Conservation (phyloP, 768 basidiomycete species). For the Boletus patriciae region DNA sequence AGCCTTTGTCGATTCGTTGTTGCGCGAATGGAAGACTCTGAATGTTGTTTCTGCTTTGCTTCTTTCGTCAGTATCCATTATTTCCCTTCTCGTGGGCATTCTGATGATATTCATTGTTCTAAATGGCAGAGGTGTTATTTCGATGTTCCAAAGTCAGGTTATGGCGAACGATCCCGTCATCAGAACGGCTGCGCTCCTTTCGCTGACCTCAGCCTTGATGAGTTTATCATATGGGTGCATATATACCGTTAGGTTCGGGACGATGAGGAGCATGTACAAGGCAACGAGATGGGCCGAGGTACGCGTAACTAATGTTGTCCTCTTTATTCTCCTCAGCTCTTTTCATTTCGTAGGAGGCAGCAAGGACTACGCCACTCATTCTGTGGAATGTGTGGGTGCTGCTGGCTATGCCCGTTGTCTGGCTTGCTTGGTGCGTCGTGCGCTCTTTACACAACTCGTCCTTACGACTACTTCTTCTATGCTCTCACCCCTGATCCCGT, state of each 20-base stretch:
- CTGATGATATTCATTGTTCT: neutral
- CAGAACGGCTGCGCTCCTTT: conserved; percentile 61
- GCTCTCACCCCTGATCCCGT: neutral
- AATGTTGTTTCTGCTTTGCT: conserved; percentile 72
- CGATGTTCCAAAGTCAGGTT: conserved; percentile 57
- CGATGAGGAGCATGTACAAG: conserved; percentile 70
- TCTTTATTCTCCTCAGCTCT: neutral
- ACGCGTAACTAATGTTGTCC: neutral
- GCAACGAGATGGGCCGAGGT: conserved; percentile 76
- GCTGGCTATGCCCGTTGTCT: conserved; percentile 64
- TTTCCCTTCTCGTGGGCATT: neutral
- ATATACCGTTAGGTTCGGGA: conserved; percentile 69
- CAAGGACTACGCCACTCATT: conserved; percentile 45
- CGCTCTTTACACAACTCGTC: neutral
- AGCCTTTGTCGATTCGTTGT: conserved; percentile 63
- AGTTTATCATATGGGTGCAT: conserved; percentile 72
- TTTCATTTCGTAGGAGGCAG: conserved; percentile 50
- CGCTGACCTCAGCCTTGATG: conserved; percentile 65
- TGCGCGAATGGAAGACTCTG: conserved; percentile 73
- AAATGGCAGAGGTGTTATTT: conserved; percentile 57
- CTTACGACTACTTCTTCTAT: neutral
- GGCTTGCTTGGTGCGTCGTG: conserved; percentile 61
- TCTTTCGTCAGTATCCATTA: conserved; percentile 40
- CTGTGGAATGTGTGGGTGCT: conserved; percentile 72
- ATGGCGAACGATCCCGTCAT: conserved; percentile 61